A percentile compares a stretch with the other conserved stretches of the same genome.
Evolutionary conservation across 345 rosid genomes (phyloP).

Genomic region (Salix suchowensis): DNA sequence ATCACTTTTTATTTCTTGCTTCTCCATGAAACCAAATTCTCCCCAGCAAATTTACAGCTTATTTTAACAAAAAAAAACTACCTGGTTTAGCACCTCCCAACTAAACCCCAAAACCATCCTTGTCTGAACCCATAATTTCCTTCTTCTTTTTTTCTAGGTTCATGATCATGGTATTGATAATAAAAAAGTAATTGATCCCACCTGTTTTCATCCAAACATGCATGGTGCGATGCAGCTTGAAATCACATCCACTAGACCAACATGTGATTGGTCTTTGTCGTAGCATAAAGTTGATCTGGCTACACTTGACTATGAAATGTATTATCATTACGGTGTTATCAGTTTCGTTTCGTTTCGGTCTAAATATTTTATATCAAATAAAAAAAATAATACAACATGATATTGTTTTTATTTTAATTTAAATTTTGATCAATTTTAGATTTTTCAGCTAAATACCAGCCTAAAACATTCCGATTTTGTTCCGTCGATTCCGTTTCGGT

Average conservation of each 20-base stretch:
- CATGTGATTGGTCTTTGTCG: constrained; percentile 20
- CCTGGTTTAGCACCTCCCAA: neutral
- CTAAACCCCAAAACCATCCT: constrained; percentile 10
- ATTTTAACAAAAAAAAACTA: no score
- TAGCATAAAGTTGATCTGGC: constrained; percentile 33
- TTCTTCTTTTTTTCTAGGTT: neutral
- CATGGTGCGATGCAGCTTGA: constrained; percentile 20
- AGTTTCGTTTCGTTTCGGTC: no score
- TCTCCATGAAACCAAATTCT: no score
- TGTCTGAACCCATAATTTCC: neutral
- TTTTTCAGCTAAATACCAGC: no score
- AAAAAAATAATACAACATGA: accelerated
- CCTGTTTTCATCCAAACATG: neutral
- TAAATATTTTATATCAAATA: no score
- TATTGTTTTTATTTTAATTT: no score
- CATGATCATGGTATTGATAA: neutral
- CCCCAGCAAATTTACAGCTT: no score
- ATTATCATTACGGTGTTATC: no score
- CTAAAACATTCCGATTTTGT: accelerated
- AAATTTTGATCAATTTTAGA: no score
- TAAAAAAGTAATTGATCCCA: neutral
- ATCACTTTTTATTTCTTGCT: no score
- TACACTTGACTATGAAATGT: constrained; percentile 19
- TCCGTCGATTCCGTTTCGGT: no score
- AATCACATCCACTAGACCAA: constrained; percentile 6